Evolutionary conservation across 2,329 filamentous ascomycete species (phyloP), one percentile per base, ranked within the genome.

Genomic region (Juglanconis oblonga): DNA sequence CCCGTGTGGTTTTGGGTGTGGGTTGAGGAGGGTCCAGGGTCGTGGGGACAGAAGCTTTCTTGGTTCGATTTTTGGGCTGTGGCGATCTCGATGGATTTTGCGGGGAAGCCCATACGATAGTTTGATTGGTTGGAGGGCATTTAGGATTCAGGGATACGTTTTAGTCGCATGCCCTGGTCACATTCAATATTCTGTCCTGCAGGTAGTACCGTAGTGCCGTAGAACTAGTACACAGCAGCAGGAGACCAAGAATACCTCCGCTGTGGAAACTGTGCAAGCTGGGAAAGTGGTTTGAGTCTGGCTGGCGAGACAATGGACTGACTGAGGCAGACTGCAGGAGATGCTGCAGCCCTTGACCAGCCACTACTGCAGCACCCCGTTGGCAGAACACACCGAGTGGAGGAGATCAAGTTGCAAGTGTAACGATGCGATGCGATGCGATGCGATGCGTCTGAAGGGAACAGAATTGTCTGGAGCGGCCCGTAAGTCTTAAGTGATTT

Each of bases 361-460:
- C 57, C 61, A 52, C 61, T 60, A 60, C 57, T 60, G 57, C 57
- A 62, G 38, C 55, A 45, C 45, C 56, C 57, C 57, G 53, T 49
- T 49, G 57, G 53, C 13, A 55, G 57, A 62, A 54, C 53, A 60
- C 49, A 62, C 61, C 57, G 57, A 55, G 61, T 62, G 61, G 61
- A 60, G 60, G 60, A 56, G 53, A 40, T 35, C 31, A 24, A 49
- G 50, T 48, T 35, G 51, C 57, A 54, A 62, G 44, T 35, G 57
- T 42, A 51, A 62, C 57, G 45, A 57, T 60, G 60, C 52, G 31
- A 56, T 62, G 59, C 59, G 53, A 62, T 62, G 60, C 60, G 36
- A 62, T 62, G 57, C 57, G 40, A 59, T 62, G 59, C 56, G 52
- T 45, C 50, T 32, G 33, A 49, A 32, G 32, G 36, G 33, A 33